Conservation (phyloP, 2,329 filamentous ascomycete genomes). For the Fusarium poae region DNA sequence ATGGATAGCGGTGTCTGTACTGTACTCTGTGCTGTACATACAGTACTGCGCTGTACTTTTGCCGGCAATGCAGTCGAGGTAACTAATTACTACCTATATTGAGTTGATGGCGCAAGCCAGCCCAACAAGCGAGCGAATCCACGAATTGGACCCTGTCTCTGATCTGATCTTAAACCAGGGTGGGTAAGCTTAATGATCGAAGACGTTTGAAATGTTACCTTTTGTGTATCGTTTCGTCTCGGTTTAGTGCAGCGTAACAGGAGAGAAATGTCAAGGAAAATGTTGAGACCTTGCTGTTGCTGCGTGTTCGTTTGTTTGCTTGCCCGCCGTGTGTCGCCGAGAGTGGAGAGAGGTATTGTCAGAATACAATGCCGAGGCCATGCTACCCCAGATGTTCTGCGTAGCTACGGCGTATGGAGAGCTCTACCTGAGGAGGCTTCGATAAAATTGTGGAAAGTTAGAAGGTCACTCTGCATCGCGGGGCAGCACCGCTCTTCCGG, state of each 20-base stretch:
- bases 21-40: slow-evolving; percentile 13
- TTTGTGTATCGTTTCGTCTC: slow-evolving; percentile 17
- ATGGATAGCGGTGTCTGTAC: slow-evolving; percentile 19
- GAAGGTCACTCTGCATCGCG: slow-evolving; percentile 27
- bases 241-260: not conserved
- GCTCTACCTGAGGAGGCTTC: slow-evolving; percentile 5
- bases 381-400: slow-evolving; percentile 51
- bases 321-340: slow-evolving; percentile 35
- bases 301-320: not conserved
- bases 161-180: slow-evolving; percentile 47
- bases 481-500: slow-evolving; percentile 35
- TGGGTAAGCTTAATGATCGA: slow-evolving; percentile 39
- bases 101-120: slow-evolving; percentile 47
- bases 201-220: slow-evolving; percentile 13
- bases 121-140: slow-evolving; percentile 32
- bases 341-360: slow-evolving; percentile 35
- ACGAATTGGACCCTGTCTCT: slow-evolving; percentile 34
- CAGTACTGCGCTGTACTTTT: slow-evolving; percentile 10
- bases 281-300: not conserved
- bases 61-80: slow-evolving; percentile 3
- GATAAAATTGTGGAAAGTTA: slow-evolving; percentile 20
- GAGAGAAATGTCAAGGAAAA: slow-evolving; percentile 20
- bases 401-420: not conserved
- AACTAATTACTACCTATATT: slow-evolving; percentile 13
- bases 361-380: slow-evolving; percentile 30